Conservation (phyloP, 208 protist genomes). For the Polymyxa betae region DNA sequence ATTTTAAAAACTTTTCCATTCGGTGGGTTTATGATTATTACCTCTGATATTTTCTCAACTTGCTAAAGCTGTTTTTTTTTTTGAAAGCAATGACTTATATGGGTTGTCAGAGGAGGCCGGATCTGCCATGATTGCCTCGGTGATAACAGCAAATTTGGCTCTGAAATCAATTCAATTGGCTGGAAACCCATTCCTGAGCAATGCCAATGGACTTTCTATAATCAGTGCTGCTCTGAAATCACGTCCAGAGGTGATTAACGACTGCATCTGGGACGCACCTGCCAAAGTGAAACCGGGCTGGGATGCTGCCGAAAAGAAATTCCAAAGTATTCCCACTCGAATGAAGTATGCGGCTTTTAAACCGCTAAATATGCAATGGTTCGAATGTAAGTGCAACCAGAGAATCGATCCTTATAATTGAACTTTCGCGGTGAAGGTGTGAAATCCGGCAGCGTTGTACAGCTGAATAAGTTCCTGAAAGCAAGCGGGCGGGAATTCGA, state of each 20-base stretch:
- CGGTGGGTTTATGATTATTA: not conserved
- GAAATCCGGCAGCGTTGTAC: not conserved
- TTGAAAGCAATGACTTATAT: not conserved
- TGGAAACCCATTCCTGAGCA: slow-evolving; percentile 5
- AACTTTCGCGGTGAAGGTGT: not conserved
- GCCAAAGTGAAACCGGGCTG: not conserved
- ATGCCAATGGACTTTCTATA: not conserved
- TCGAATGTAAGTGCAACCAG: not conserved
- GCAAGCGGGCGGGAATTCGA: slow-evolving; percentile 2
- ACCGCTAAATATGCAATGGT: not conserved
- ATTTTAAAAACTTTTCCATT: not conserved
- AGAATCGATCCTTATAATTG: not conserved
- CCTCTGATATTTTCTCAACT: not conserved
- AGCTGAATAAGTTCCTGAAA: slow-evolving; percentile 14
- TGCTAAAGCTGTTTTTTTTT: not conserved
- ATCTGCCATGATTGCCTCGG: not conserved
- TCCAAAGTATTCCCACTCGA: not conserved
- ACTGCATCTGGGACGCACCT: not conserved
- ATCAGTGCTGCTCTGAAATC: not conserved
- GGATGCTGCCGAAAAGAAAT: slow-evolving; percentile 13
- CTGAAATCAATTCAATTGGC: not conserved
- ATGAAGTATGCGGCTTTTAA: not conserved
- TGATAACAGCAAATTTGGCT: not conserved
- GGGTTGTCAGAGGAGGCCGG: not conserved
- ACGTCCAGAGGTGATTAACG: not conserved